Percentiles rank a stretch among this genome's conserved stretches.
Conservation (phyloP, 1,284 basidiomycete genomes). For the Malassezia psittaci region DNA sequence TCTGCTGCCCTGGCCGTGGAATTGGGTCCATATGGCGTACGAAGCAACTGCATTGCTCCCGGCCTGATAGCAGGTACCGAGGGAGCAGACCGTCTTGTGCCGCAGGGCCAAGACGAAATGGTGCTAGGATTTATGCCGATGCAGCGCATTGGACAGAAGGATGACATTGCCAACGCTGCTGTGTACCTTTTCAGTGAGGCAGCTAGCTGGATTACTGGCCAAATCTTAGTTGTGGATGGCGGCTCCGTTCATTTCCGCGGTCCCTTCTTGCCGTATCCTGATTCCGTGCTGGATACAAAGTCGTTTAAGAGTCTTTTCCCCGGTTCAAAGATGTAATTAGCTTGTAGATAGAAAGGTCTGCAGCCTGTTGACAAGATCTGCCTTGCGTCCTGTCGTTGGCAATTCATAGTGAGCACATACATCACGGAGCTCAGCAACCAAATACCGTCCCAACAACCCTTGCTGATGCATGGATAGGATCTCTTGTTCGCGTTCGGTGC, state of each 20-base stretch:
- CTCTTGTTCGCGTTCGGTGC: not conserved
- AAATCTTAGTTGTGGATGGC: slow-evolving; percentile 23
- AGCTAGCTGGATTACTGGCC: slow-evolving; percentile 67
- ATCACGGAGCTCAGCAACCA: slow-evolving; percentile 26
- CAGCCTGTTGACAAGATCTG: slow-evolving; percentile 31
- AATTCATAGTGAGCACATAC: slow-evolving; percentile 31
- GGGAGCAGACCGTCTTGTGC: slow-evolving; percentile 65
- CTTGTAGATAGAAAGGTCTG: slow-evolving; percentile 18
- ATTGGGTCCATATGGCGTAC: slow-evolving; percentile 84
- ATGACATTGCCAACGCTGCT: slow-evolving; percentile 69
- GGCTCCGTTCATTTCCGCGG: slow-evolving; percentile 24
- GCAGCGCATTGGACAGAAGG: slow-evolving; percentile 43
- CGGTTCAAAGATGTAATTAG: slow-evolving; percentile 20
- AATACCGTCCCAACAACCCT: slow-evolving; percentile 14
- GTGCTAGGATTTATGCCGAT: slow-evolving; percentile 30
- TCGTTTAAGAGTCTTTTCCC: slow-evolving; percentile 25
- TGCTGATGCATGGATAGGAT: slow-evolving; percentile 5
- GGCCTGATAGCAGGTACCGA: slow-evolving; percentile 75
- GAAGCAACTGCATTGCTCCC: slow-evolving; percentile 83
- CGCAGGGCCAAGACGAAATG: slow-evolving; percentile 49
- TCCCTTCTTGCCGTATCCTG: slow-evolving; percentile 41
- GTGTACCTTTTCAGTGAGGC: slow-evolving; percentile 83
- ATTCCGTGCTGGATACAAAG: slow-evolving; percentile 30
- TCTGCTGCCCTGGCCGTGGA: slow-evolving; percentile 76
- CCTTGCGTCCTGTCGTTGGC: slow-evolving; percentile 32